These are phyloP conservation scores for Pyricularia sp. DNA, from an alignment of 2,329 filamentous ascomycete genomes.

Conservation along the genomic window DNA sequence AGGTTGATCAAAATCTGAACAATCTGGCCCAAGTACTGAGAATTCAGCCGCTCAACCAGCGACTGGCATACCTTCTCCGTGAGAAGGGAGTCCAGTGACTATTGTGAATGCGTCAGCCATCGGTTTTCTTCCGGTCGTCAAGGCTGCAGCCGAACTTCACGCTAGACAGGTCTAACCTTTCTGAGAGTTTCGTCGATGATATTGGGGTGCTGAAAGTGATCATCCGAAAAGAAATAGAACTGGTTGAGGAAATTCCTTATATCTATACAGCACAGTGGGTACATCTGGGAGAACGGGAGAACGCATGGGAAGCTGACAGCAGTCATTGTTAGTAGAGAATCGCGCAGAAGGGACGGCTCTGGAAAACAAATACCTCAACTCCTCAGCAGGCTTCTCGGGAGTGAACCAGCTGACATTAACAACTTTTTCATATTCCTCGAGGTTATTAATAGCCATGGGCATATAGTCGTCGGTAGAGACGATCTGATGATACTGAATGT, in stretches of 20 bases:
- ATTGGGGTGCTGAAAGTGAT: slow-evolving; percentile 82
- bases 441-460: slow-evolving; percentile 91
- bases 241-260: slow-evolving; percentile 96
- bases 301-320: slow-evolving; percentile 68
- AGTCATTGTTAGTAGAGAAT: slow-evolving; percentile 9
- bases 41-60: slow-evolving; percentile 74
- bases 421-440: slow-evolving; percentile 90
- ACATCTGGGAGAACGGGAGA: slow-evolving; percentile 98
- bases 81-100: slow-evolving; percentile 91
- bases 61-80: slow-evolving; percentile 84
- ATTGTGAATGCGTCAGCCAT: neutral
- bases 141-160: too few species aligned
- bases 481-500: slow-evolving; percentile 25
- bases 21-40: slow-evolving; percentile 93
- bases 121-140: neutral
- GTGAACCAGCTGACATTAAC: slow-evolving; percentile 93
- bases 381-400: slow-evolving; percentile 62
- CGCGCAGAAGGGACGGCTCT: slow-evolving; percentile 25
- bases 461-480: slow-evolving; percentile 96
- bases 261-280: slow-evolving; percentile 93
- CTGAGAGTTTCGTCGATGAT: slow-evolving; percentile 85
- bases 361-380: slow-evolving; percentile 39
- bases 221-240: slow-evolving; percentile 94
- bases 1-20: slow-evolving; percentile 97
- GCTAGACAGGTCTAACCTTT: slow-evolving; percentile 35